phyloP scores from a whole-genome alignment of 257 asterid genomes.

The Nicotiana obtusifolia region DNA sequence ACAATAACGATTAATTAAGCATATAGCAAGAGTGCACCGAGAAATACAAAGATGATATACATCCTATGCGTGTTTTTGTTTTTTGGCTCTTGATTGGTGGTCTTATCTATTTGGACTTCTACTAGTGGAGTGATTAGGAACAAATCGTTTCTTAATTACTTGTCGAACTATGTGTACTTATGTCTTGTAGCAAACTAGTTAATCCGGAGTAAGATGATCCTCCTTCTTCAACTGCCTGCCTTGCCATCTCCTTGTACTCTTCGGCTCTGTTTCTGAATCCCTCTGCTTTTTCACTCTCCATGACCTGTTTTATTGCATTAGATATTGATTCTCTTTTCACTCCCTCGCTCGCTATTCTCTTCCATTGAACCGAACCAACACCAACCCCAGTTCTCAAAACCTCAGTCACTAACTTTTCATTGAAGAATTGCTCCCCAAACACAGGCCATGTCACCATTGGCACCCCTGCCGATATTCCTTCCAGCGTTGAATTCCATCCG shows the following conservation, averaged over 20 bases:
- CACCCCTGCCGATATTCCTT: slow-evolving; percentile 17
- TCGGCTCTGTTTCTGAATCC: slow-evolving; percentile 36
- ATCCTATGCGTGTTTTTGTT: not conserved
- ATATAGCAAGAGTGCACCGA: not conserved
- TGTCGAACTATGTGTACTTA: not conserved
- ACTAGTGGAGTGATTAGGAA: not conserved
- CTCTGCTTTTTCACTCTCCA: slow-evolving; percentile 16
- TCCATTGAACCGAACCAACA: slow-evolving; percentile 2
- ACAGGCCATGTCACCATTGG: slow-evolving; percentile 21
- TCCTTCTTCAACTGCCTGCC: slow-evolving; percentile 28
- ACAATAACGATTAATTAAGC: not conserved
- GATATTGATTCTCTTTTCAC: slow-evolving; percentile 19
- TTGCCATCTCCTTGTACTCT: slow-evolving; percentile 26
- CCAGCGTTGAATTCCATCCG: slow-evolving; percentile 21
- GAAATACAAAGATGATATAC: not conserved
- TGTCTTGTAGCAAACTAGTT: slow-evolving; percentile 7
- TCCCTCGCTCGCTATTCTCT: slow-evolving; percentile 13
- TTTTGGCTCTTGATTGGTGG: not conserved
- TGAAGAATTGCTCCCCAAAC: slow-evolving; percentile 11
- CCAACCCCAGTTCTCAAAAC: slow-evolving; percentile 14
- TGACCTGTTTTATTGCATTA: slow-evolving; percentile 6
- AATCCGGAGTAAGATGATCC: slow-evolving; percentile 12
- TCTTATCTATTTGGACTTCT: not conserved
- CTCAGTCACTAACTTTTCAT: slow-evolving; percentile 20
- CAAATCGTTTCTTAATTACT: not conserved